Evolutionary conservation across 192 early-diverging fungal genomes (phyloP), one percentile per base, ranked within the genome.

Genomic region (Coemansia sp.): DNA sequence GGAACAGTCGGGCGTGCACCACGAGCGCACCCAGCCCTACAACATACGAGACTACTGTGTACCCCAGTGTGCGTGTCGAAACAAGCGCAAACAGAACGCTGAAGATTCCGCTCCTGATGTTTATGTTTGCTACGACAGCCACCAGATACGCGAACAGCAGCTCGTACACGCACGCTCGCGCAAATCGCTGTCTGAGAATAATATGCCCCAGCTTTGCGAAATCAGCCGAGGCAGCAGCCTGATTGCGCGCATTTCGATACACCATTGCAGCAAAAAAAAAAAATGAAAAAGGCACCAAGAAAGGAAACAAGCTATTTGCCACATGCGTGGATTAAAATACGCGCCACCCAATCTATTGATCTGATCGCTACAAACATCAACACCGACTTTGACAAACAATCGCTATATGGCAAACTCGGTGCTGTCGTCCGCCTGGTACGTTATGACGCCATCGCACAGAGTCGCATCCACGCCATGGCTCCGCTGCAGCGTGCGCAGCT

Each of bases 401-500:
- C 12, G 36, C 49, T 60, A 76, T 19, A 74, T 74, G 1, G 68
- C 79, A 62, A 51, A 73, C 38, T 71, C 64, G n/a, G 70, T 27
- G 56, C 35, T 72, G 2, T 67, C 64, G 53, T 73, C 76, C 0
- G 70, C 39, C 4, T 80, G 78, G 54, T 86, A 87, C 43, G 43
- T 51, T 36, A 94, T 86, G 1, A 93, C 88, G 11, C 86, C 81
- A 40, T 89, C 78, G 14, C 88, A 76, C 73, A 98, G 88, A 65
- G 94, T 90, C 2, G 94, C 96, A 77, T 99, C 98, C 35, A 98
- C 95, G 17, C 95, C 96, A 70, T 87, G 77, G 38, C 77, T 67
- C 68, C 93, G 92, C 61, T 98, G 98, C 42, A 90, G 70, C n/a
- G 70, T 68, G 2, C 93, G 86, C 51, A 86, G 85, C 20, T 71